Evolutionary conservation across 2,329 filamentous ascomycete genomes (phyloP), one percentile per base, ranked within the genome.

Genomic region (Cryphonectria japonica): DNA sequence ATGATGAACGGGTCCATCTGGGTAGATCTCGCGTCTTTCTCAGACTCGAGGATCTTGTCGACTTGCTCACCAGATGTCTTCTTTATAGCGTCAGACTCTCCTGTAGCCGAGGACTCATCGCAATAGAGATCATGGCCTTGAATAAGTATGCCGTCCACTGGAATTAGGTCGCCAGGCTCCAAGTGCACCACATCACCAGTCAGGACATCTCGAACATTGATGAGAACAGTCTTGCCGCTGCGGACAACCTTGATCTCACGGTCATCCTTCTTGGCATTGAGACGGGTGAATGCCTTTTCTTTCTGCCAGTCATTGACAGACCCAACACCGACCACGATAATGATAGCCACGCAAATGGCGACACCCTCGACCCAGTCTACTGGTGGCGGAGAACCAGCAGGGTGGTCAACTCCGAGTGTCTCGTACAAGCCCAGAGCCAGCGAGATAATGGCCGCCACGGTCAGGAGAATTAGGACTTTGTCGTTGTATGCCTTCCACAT

Each of bases 401-500:
- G 75, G 63, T 83, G 82, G 64, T 83, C 69, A 72, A 83, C 75
- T 29, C 85, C 85, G 19, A 91, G 84, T 0, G 89, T 88, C 77
- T 92, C 87, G 75, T 93, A 94, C 1, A 94, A 82, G 13, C 92
- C 91, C 14, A 94, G 82, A 11, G 88, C 89, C 9, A 93, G 80
- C 0, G 91, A 93, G 14, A 93, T 85, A 14, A 90, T 82, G 1
- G 91, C 92, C 13, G 91, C 91, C 50, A 89, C 84, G 0, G 90
- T 91, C 71, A 93, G 81, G 7, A 93, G 81, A 54, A 93, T 90
- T 54, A 94, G 86, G 50, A 93, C 89, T 74, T 91, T 92, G 79
- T 93, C 92, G 75, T 93, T 91, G 78, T 92, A 92, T 2, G 91
- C 90, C 73, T 87, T 87, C 91, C 91, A 93, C 71, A 90, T 84